Evolutionary conservation across 1,284 basidiomycete species (phyloP).

Genomic region (Sanghuangporus sanghuang): DNA sequence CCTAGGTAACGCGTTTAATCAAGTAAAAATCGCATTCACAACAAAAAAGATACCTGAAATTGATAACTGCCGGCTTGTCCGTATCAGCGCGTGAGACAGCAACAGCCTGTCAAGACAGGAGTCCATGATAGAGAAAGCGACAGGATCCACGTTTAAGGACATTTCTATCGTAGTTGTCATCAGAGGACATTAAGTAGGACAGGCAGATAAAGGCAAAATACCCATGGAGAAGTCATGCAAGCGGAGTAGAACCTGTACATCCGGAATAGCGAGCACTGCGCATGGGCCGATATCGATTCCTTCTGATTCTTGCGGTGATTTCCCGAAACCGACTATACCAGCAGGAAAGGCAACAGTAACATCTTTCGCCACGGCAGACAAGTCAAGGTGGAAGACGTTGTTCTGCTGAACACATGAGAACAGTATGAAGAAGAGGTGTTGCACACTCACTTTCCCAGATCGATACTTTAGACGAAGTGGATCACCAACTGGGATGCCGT

Average conservation of each 20-base stretch:
- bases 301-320: conserved; percentile 24
- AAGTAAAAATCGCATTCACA: background rate
- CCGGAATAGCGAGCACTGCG: conserved; percentile 54
- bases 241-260: conserved; percentile 71
- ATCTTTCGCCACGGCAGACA: conserved; percentile 52
- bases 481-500: conserved; percentile 65
- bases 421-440: background rate
- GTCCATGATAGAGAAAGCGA: conserved; percentile 47
- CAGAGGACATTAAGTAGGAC: background rate
- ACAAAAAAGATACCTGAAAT: conserved; percentile 7
- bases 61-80: conserved; percentile 18
- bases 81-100: conserved; percentile 24
- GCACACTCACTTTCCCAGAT: conserved; percentile 54
- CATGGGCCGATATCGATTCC: conserved; percentile 45
- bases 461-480: conserved; percentile 77
- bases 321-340: conserved; percentile 69
- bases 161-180: conserved; percentile 49
- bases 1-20: conserved; percentile 39
- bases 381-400: conserved; percentile 74
- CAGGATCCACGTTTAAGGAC: conserved; percentile 64
- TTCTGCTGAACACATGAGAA: conserved; percentile 40
- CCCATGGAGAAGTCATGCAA: conserved; percentile 87
- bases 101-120: conserved; percentile 44
- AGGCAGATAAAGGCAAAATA: conserved; percentile 29
- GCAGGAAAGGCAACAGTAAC: conserved; percentile 65